These are phyloP conservation scores for Skeletonema marinoi DNA, from an alignment of 108 stramenopile species.

Conservation along the genomic window DNA sequence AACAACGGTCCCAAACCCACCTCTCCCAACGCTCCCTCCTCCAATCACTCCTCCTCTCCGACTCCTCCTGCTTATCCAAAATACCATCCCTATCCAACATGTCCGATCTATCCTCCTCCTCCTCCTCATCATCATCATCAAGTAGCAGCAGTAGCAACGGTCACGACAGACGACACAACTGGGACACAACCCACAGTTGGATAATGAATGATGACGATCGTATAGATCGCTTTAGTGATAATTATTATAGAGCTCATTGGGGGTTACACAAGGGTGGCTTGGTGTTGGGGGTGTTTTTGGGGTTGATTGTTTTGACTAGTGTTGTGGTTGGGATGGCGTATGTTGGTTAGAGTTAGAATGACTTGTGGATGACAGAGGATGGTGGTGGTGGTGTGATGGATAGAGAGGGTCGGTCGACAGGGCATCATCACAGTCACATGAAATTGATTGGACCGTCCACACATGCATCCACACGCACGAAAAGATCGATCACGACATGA, in stretches of 20 bases:
- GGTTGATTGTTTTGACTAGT: constrained; percentile 12
- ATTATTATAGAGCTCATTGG: constrained; percentile 28
- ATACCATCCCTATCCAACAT: not conserved
- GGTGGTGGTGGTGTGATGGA: too few relatives aligned
- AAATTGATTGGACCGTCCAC: too few relatives aligned
- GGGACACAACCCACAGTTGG: constrained; percentile 1
- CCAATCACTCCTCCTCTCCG: not conserved
- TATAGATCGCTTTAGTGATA: constrained; percentile 33
- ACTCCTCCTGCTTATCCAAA: not conserved
- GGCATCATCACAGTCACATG: too few relatives aligned
- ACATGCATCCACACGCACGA: too few relatives aligned
- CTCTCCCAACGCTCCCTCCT: not conserved
- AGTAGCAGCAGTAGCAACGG: too few relatives aligned
- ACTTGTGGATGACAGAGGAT: too few relatives aligned
- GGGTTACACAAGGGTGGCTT: constrained; percentile 27
- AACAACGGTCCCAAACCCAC: not conserved
- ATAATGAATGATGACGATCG: constrained; percentile 27
- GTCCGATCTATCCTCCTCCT: not conserved
- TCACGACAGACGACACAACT: not conserved
- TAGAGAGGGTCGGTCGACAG: too few relatives aligned
- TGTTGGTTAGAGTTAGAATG: not conserved
- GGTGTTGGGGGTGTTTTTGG: constrained; percentile 20
- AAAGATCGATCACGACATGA: too few relatives aligned
- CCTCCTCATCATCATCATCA: too few relatives aligned
- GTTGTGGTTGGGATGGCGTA: constrained; percentile 11